Evolutionary conservation across 1,284 basidiomycete genomes (phyloP).

Genomic region (Heterobasidion irregulare): DNA sequence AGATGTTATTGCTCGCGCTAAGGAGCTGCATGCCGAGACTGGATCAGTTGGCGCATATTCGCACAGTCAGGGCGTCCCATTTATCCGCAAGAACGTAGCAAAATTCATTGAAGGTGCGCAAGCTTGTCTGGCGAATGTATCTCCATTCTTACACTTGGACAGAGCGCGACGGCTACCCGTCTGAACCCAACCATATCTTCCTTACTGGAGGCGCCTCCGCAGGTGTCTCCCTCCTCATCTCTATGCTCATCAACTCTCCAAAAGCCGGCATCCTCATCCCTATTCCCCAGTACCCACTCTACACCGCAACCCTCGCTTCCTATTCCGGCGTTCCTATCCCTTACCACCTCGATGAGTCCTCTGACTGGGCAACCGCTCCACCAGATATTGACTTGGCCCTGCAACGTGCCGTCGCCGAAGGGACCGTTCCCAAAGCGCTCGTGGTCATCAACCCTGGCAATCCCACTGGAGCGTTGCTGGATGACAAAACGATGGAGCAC

Average conservation of each 20-base stretch:
- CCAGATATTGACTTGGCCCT: constrained; percentile 64
- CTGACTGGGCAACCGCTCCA: constrained; percentile 83
- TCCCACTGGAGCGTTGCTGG: constrained; percentile 83
- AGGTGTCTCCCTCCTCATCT: constrained; percentile 85
- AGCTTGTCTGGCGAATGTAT: neutral
- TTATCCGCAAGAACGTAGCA: constrained; percentile 86
- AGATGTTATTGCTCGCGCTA: constrained; percentile 82
- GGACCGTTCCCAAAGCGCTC: constrained; percentile 68
- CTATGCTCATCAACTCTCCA: constrained; percentile 65
- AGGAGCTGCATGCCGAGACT: constrained; percentile 77
- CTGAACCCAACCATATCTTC: constrained; percentile 85
- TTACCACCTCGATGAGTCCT: constrained; percentile 82
- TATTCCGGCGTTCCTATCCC: constrained; percentile 76
- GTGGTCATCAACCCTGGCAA: constrained; percentile 97
- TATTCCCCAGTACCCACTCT: constrained; percentile 97
- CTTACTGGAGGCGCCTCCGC: constrained; percentile 91
- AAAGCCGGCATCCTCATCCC: constrained; percentile 85
- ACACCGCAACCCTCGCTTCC: constrained; percentile 90
- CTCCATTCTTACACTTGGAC: constrained; percentile 1
- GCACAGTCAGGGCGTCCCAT: constrained; percentile 88
- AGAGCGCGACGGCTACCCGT: constrained; percentile 86
- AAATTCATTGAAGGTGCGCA: constrained; percentile 78
- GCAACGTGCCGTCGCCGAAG: constrained; percentile 57
- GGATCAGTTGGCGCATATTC: constrained; percentile 96
- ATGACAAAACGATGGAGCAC: constrained; percentile 59